Evolutionary conservation across 257 asterid species (phyloP).

Genomic region (Nicotiana attenuata): DNA sequence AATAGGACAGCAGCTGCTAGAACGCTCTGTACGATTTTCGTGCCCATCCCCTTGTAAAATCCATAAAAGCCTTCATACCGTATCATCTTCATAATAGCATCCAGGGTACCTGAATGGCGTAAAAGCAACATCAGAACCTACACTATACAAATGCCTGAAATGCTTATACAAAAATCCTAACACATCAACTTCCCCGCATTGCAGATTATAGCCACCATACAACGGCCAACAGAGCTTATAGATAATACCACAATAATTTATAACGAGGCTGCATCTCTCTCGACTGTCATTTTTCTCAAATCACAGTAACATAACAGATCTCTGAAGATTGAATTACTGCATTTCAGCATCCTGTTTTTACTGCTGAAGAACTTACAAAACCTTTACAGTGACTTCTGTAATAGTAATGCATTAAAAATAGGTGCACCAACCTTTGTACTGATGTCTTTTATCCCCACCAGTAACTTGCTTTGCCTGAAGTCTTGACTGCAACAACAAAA

Average conservation of each 20-base stretch:
- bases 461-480: conserved; percentile 84
- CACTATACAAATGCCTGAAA: not conserved
- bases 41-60: conserved; percentile 92
- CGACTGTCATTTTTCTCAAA: not conserved
- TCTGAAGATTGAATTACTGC: not conserved
- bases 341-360: not conserved
- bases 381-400: not conserved
- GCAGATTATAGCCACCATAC: not conserved
- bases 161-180: not conserved
- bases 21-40: conserved; percentile 91
- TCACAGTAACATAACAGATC: not conserved
- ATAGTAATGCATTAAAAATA: not conserved
- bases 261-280: not conserved
- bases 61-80: conserved; percentile 74
- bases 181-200: not conserved
- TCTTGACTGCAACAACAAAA: conserved; percentile 54
- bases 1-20: conserved; percentile 95
- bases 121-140: not conserved
- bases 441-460: conserved; percentile 64
- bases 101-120: conserved; percentile 64
- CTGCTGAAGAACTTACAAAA: not conserved
- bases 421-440: conserved; percentile 61
- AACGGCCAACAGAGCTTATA: not conserved
- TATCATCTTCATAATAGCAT: conserved; percentile 85
- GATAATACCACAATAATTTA: not conserved